Conservation (phyloP, 2,329 filamentous ascomycete genomes). For the Penicillium digitatum region DNA sequence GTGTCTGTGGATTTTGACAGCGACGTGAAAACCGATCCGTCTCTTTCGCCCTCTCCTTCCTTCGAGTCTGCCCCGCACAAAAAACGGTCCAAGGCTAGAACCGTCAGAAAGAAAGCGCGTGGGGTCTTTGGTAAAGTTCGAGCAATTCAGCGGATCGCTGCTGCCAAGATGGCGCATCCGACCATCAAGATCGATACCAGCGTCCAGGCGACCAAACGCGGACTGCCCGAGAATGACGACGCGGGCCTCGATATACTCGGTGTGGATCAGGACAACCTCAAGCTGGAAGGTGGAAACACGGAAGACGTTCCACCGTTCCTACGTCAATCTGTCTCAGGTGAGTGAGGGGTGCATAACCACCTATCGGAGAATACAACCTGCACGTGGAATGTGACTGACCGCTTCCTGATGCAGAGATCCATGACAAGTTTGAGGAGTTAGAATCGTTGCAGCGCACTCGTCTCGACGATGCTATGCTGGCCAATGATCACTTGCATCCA, state of each 20-base stretch:
- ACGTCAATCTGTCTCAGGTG: constrained; percentile 37
- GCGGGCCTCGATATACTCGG: constrained; percentile 27
- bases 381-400: constrained; percentile 20
- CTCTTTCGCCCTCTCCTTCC: constrained; percentile 32
- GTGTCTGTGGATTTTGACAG: constrained; percentile 23
- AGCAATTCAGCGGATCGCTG: constrained; percentile 38
- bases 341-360: constrained; percentile 24
- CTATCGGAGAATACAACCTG: constrained; percentile 17
- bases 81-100: constrained; percentile 33
- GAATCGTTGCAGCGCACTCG: constrained; percentile 58
- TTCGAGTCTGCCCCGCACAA: constrained; percentile 29
- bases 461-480: constrained; percentile 45
- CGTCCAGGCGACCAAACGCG: constrained; percentile 39
- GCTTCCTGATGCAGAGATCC: constrained; percentile 47
- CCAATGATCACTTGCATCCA: constrained; percentile 48
- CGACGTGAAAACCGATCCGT: constrained; percentile 29
- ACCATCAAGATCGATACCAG: constrained; percentile 41
- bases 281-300: constrained; percentile 28
- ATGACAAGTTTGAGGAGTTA: constrained; percentile 58
- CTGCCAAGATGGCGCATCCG: constrained; percentile 42
- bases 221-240: constrained; percentile 36
- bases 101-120: constrained; percentile 39
- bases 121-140: constrained; percentile 42
- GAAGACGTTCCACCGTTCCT: constrained; percentile 39
- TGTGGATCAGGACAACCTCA: constrained; percentile 28